Percentiles rank a stretch among this genome's conserved stretches.
Conservation (phyloP, 148 eudicot species). For the Gaultheria prostrata region DNA sequence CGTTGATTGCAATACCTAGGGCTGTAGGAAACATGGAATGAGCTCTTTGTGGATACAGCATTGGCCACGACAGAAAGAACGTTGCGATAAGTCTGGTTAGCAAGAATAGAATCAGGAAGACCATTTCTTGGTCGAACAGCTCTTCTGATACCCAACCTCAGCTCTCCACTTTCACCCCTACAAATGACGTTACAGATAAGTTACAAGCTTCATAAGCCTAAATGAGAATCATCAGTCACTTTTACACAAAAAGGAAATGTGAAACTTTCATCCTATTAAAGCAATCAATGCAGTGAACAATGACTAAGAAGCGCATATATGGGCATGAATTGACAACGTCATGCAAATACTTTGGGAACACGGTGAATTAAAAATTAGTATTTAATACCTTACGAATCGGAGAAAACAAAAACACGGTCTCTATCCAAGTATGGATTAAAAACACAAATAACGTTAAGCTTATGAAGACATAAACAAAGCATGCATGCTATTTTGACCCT, state of each 20-base stretch:
- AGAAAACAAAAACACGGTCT: not conserved
- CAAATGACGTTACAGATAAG: slow-evolving; percentile 10
- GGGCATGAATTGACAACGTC: not conserved
- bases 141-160: slow-evolving; percentile 80
- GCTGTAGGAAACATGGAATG: slow-evolving; percentile 67
- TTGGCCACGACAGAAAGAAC: slow-evolving; percentile 56
- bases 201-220: slow-evolving; percentile 19
- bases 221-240: not conserved
- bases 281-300: not conserved
- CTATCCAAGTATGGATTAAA: not conserved
- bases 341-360: not conserved
- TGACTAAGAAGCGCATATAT: not conserved
- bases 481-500: not conserved
- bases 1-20: slow-evolving; percentile 53
- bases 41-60: slow-evolving; percentile 63
- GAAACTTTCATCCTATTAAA: not conserved
- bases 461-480: not conserved
- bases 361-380: not conserved
- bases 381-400: not conserved
- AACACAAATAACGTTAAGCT: not conserved
- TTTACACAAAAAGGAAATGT: not conserved
- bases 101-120: slow-evolving; percentile 56
- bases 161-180: slow-evolving; percentile 87
- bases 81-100: slow-evolving; percentile 52
- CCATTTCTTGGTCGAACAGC: slow-evolving; percentile 73